These are phyloP conservation scores for Dalbergia cultrata DNA, from an alignment of 306 rosid genomes.

Conservation along the genomic window DNA sequence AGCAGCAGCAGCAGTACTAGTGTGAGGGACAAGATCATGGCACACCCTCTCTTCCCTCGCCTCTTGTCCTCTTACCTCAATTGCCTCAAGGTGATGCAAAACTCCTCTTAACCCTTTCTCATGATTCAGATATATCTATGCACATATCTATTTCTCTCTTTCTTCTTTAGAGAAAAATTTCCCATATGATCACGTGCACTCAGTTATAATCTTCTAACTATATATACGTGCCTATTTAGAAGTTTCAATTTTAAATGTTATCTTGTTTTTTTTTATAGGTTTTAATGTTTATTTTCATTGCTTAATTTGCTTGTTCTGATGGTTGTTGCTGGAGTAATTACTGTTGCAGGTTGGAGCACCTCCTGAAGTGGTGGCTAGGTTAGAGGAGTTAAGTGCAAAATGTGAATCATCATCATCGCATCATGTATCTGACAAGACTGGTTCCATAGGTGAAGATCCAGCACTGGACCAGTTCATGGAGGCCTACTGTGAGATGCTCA, in stretches of 20 bases:
- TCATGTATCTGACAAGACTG: constrained; percentile 45
- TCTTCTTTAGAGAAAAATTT: neutral
- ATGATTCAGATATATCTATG: neutral
- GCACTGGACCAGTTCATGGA: constrained; percentile 98
- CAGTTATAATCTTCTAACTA: neutral
- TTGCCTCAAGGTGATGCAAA: constrained; percentile 79
- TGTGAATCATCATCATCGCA: constrained; percentile 39
- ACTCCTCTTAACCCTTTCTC: too few relatives aligned
- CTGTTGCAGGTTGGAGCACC: constrained; percentile 88
- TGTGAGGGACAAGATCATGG: constrained; percentile 90
- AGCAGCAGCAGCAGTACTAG: constrained; percentile 24
- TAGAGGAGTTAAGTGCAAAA: constrained; percentile 75
- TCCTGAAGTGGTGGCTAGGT: constrained; percentile 84
- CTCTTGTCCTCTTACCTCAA: constrained; percentile 87
- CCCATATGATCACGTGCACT: neutral
- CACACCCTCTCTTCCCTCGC: constrained; percentile 96
- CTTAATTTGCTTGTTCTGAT: constrained; percentile 14
- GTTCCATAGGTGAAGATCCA: constrained; percentile 62
- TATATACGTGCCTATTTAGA: too few relatives aligned
- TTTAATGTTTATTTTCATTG: constrained; percentile 41
- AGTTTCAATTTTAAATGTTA: constrained; percentile 51
- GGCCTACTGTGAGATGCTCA: constrained; percentile 98
- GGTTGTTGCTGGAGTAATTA: neutral
- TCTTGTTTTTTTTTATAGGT: constrained; percentile 17
- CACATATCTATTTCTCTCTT: constrained; percentile 1